These are phyloP conservation scores for Galerina marginata DNA, from an alignment of 768 basidiomycete genomes.

Conservation along the genomic window DNA sequence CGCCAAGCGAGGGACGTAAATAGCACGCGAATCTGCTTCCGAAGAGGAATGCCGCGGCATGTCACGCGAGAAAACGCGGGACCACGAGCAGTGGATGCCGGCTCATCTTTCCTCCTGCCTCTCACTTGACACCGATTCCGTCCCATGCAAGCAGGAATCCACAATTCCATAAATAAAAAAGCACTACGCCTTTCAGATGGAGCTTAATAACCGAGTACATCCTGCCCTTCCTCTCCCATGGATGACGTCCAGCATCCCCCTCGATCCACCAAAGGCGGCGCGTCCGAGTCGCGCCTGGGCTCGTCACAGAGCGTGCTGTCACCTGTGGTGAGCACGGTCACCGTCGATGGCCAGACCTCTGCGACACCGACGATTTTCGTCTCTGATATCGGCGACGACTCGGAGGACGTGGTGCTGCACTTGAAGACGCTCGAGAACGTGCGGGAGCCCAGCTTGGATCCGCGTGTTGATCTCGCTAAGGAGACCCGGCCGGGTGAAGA, in stretches of 20 bases:
- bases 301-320: not conserved
- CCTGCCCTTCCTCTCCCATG: no score
- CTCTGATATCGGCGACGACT: constrained; percentile 2
- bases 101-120: constrained; percentile 3
- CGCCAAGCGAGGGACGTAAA: no score
- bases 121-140: not conserved
- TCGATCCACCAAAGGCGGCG: not conserved
- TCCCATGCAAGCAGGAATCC: not conserved
- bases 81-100: constrained; percentile 1
- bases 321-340: not conserved
- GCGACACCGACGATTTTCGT: constrained; percentile 24
- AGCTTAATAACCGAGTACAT: no score
- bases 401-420: constrained; percentile 27
- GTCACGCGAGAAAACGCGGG: not conserved
- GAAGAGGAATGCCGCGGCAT: not conserved
- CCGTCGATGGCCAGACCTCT: constrained; percentile 21
- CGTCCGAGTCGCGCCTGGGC: not conserved
- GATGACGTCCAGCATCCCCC: no score
- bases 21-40: no score
- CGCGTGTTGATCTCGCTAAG: constrained; percentile 35
- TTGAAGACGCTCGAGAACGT: constrained; percentile 33
- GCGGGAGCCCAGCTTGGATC: constrained; percentile 41
- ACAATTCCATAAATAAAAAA: not conserved
- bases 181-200: no score
- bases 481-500: constrained; percentile 34